A percentile compares a stretch with the other conserved stretches of the same genome.
phyloP scores from a whole-genome alignment of 2,329 filamentous ascomycete genomes.

The Cladosporium sp. region DNA sequence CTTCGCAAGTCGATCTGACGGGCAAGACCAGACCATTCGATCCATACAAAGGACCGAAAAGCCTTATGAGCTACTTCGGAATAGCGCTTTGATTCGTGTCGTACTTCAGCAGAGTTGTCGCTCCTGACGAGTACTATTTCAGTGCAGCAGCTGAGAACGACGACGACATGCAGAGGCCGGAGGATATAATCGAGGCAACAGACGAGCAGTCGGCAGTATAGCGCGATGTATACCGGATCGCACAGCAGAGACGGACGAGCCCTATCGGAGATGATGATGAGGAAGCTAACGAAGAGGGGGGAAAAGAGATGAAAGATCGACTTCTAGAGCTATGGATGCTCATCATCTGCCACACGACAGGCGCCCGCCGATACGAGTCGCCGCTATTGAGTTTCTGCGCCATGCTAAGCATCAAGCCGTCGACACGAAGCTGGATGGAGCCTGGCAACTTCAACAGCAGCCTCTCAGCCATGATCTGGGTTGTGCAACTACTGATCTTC shows the following conservation, averaged over 20 bases:
- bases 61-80: background rate
- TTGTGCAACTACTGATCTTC: slow-evolving; percentile 14
- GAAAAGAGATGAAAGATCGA: background rate
- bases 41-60: slow-evolving; percentile 4
- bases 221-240: background rate
- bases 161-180: background rate
- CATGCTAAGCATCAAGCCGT: slow-evolving; percentile 16
- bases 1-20: background rate
- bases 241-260: background rate
- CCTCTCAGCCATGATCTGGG: slow-evolving; percentile 13
- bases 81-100: background rate
- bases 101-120: background rate
- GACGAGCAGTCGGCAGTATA: slow-evolving; percentile 6
- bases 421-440: slow-evolving; percentile 12
- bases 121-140: slow-evolving; percentile 1
- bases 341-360: slow-evolving; percentile 9
- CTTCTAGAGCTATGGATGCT: slow-evolving; percentile 13
- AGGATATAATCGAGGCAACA: slow-evolving; percentile 1
- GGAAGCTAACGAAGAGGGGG: background rate
- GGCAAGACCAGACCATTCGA: slow-evolving; percentile 13
- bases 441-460: slow-evolving; percentile 16
- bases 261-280: background rate
- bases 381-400: slow-evolving; percentile 15
- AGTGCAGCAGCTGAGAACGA: background rate
- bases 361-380: slow-evolving; percentile 10